Evolutionary conservation across 2,329 filamentous ascomycete genomes (phyloP).

Genomic region (Pseudogymnoascus sp.): DNA sequence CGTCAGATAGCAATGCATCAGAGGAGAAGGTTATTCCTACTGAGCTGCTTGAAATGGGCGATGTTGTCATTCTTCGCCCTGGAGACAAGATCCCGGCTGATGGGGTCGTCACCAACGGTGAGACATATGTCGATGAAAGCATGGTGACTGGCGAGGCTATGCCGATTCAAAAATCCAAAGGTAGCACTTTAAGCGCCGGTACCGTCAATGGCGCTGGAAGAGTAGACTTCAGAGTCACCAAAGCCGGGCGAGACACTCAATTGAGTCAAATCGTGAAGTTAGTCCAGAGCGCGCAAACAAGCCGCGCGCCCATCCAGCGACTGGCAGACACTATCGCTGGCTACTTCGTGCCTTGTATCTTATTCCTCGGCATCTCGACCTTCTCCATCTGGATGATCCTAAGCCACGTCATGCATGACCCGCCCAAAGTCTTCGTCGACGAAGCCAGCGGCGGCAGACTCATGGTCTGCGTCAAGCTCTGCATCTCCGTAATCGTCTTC

Average conservation of each 20-base stretch:
- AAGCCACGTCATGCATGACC: slow-evolving; percentile 72
- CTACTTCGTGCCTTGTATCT: slow-evolving; percentile 86
- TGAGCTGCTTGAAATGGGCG: slow-evolving; percentile 86
- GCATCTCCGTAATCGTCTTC: slow-evolving; percentile 97
- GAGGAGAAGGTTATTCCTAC: slow-evolving; percentile 85
- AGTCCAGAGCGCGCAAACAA: slow-evolving; percentile 96
- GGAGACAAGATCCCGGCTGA: slow-evolving; percentile 97
- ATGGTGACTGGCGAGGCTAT: slow-evolving; percentile 98
- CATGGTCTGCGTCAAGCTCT: slow-evolving; percentile 95
- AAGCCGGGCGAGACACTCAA: slow-evolving; percentile 89
- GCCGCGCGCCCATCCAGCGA: slow-evolving; percentile 84
- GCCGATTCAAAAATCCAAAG: slow-evolving; percentile 82
- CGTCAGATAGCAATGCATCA: slow-evolving; percentile 48
- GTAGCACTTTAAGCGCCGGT: slow-evolving; percentile 73
- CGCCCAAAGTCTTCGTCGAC: slow-evolving; percentile 79
- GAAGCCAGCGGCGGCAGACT: slow-evolving; percentile 78
- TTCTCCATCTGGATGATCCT: slow-evolving; percentile 93
- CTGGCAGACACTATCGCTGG: slow-evolving; percentile 86
- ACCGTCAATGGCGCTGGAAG: slow-evolving; percentile 93
- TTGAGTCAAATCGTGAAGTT: slow-evolving; percentile 96
- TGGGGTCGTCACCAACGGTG: slow-evolving; percentile 74
- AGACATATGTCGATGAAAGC: slow-evolving; percentile 92
- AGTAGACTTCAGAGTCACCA: slow-evolving; percentile 83
- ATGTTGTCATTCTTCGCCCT: slow-evolving; percentile 84
- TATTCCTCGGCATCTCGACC: slow-evolving; percentile 72